Evolutionary conservation across 164 flowering plant species (phyloP).

Genomic region (Stephania cephalantha): DNA sequence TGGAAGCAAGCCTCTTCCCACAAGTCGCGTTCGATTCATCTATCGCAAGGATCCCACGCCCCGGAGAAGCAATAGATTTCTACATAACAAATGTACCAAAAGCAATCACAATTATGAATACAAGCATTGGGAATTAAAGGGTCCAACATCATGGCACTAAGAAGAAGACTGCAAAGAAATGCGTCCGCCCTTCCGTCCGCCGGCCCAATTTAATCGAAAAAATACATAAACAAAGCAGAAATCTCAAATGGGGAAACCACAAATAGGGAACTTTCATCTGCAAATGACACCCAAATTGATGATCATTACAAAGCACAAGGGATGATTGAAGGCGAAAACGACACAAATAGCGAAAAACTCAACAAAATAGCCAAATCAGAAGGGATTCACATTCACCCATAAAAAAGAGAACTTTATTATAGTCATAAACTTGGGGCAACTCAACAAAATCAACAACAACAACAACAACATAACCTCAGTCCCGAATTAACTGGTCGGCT

Average conservation of each 20-base stretch:
- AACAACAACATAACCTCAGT: no score
- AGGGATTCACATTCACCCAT: neutral
- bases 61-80: slow-evolving; percentile 81
- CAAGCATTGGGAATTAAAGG: no score
- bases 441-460: no score
- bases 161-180: neutral
- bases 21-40: slow-evolving; percentile 88
- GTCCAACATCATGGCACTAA: neutral
- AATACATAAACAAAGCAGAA: neutral
- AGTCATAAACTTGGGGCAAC: neutral
- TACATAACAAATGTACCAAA: slow-evolving; percentile 15
- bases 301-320: neutral
- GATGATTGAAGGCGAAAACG: neutral
- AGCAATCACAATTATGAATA: neutral
- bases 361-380: neutral
- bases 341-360: neutral
- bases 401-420: neutral
- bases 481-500: no score
- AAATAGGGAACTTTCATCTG: neutral
- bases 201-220: neutral
- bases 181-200: neutral
- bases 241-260: neutral
- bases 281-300: neutral
- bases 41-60: slow-evolving; percentile 81
- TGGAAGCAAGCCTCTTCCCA: slow-evolving; percentile 72